Evolutionary conservation across 202 grass and related monocot genomes (phyloP).

Genomic region (Bolboschoenoplectus hybrid): DNA sequence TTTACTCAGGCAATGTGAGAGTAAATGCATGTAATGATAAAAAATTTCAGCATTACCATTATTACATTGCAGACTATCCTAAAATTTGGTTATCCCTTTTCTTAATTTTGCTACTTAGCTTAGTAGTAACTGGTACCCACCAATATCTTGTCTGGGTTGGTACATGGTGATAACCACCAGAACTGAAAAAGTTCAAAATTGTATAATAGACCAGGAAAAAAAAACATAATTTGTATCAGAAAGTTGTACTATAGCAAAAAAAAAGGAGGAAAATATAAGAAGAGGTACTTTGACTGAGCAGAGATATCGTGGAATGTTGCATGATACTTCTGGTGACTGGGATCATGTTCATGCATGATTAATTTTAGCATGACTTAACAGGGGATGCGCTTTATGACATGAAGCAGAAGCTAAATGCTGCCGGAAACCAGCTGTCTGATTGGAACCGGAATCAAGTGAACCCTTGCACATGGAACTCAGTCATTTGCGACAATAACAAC

Average conservation of each 20-base stretch:
- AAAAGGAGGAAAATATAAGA: background rate
- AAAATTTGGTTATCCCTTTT: background rate
- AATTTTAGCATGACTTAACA: slow-evolving; percentile 44
- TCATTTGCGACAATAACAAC: slow-evolving; percentile 62
- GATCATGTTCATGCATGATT: slow-evolving; percentile 8
- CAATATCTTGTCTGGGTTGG: background rate
- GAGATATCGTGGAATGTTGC: background rate
- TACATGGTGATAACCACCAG: background rate
- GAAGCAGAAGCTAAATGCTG: slow-evolving; percentile 69
- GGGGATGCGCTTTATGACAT: slow-evolving; percentile 68
- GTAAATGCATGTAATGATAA: slow-evolving; percentile 1
- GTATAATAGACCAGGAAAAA: too few relatives aligned
- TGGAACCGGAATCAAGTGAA: slow-evolving; percentile 88
- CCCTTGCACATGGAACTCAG: slow-evolving; percentile 76
- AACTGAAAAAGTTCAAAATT: background rate
- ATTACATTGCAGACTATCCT: background rate
- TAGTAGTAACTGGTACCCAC: background rate
- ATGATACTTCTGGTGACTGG: background rate
- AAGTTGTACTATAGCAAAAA: slow-evolving; percentile 1
- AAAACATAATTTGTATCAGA: background rate
- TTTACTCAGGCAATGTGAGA: background rate
- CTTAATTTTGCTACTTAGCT: slow-evolving; percentile 9
- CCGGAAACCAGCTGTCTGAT: slow-evolving; percentile 55
- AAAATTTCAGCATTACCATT: background rate
- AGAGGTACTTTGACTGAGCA: background rate